Base-by-base conservation (phyloP, 768 basidiomycete genomes). In the Auricularia sp. region DNA sequence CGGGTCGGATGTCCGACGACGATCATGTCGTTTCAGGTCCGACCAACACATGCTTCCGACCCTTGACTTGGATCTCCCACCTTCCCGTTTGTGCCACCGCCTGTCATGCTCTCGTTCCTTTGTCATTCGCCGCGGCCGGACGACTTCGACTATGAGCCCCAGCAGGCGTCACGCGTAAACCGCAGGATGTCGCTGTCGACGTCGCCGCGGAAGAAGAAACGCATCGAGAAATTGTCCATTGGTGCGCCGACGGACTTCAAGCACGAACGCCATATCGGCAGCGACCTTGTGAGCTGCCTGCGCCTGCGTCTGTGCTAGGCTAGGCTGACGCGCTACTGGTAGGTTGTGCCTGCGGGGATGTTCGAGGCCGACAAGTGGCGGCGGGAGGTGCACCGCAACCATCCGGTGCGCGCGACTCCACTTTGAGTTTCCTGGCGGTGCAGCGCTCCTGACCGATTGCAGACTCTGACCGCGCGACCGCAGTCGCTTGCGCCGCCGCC, bases 231-330 rank as follows among this genome's bases (percentile, higher is more conserved):
- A 44, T 59, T 68, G 65, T n/a, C 54, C 24, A 70, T 70, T 62
- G 67, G 68, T 18, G 29, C 62, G 29, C 69, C 69, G 33, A 64
- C 66, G 5, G 63, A 68, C 63, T 70, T 70, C 62, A 62, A 63
- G 5, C 69, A 70, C 61, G 67, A 69, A 44, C 24, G 54, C 36
- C 69, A 70, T 59, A 63, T 70, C 36, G 68, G 69, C 13, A 66
- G 54, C 54, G 69, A 70, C 34, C 29, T 64, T 47, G 69, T 70
- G 54, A n/a, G 69, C 10, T 14, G 39, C 47, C 29, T 29, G n/a
- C n/a, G n/a, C n/a, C n/a, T 18, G 47, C 47, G 10, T 29, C 29
- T 29, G 6, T 8, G 47, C 47, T 51, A 18, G 18, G 10, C 16
- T 6, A 14, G 18, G 18, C 47, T 18, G 47, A 51, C 18, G 6